These are phyloP conservation scores for Trichophyton simii DNA, from an alignment of 2,329 filamentous ascomycete genomes.

Conservation along the genomic window DNA sequence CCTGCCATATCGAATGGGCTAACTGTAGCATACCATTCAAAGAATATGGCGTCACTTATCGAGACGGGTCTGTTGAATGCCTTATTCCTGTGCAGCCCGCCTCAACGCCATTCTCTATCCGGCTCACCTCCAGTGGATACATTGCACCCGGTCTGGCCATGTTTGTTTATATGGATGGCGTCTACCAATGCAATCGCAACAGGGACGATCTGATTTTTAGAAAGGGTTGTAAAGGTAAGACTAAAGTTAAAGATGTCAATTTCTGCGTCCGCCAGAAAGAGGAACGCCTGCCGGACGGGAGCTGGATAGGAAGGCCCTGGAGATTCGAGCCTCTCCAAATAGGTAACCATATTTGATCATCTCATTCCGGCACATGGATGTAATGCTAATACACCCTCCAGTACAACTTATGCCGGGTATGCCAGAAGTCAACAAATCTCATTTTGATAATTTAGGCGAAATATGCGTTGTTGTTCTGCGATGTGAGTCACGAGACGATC, in stretches of 20 bases:
- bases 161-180: conserved; percentile 46
- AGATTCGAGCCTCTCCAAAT: conserved; percentile 39
- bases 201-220: conserved; percentile 26
- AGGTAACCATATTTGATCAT: conserved; percentile 24
- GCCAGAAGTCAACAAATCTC: conserved; percentile 8
- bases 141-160: conserved; percentile 43
- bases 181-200: conserved; percentile 47
- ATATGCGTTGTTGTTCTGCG: conserved; percentile 23
- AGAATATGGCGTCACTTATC: conserved; percentile 40
- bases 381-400: not conserved
- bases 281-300: conserved; percentile 34
- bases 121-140: conserved; percentile 38
- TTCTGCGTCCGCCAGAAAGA: conserved; percentile 44
- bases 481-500: conserved; percentile 11
- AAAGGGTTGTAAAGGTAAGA: conserved; percentile 13
- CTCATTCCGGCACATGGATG: not conserved
- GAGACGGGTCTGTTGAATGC: conserved; percentile 40
- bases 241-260: conserved; percentile 31
- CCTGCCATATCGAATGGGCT: conserved; percentile 40
- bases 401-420: conserved; percentile 7
- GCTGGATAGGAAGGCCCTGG: conserved; percentile 42
- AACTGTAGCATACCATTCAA: conserved; percentile 32
- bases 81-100: conserved; percentile 39
- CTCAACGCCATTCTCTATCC: conserved; percentile 37
- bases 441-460: conserved; percentile 17